These are phyloP conservation scores for Trichophyton schoenleinii DNA, from an alignment of 2,329 filamentous ascomycete species.

Conservation along the genomic window DNA sequence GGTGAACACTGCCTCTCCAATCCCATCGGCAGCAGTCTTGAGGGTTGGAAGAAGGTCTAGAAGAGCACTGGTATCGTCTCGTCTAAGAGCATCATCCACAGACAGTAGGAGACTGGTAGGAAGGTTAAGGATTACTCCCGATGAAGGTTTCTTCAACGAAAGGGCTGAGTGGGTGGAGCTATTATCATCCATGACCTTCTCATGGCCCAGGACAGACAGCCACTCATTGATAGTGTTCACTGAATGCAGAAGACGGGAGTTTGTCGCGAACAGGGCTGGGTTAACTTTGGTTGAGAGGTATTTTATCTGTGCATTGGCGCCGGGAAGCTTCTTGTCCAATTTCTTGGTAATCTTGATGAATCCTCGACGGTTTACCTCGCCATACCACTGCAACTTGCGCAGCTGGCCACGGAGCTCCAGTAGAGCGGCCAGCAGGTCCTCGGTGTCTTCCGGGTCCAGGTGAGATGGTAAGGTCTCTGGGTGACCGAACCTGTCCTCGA, in stretches of 20 bases:
- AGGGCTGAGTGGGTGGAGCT: constrained; percentile 55
- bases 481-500: constrained; percentile 77
- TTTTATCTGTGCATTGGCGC: constrained; percentile 62
- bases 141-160: constrained; percentile 64
- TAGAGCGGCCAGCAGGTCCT: constrained; percentile 81
- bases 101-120: constrained; percentile 41
- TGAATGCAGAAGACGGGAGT: constrained; percentile 44
- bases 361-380: constrained; percentile 85
- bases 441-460: constrained; percentile 75
- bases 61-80: constrained; percentile 30
- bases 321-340: constrained; percentile 82
- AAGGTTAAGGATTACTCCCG: constrained; percentile 63
- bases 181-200: constrained; percentile 62
- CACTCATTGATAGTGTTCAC: constrained; percentile 73
- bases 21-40: constrained; percentile 42
- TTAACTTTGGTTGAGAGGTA: constrained; percentile 90
- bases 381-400: constrained; percentile 92
- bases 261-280: constrained; percentile 74
- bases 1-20: constrained; percentile 55
- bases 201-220: constrained; percentile 69
- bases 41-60: constrained; percentile 45
- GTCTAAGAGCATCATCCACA: constrained; percentile 30
- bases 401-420: constrained; percentile 78
- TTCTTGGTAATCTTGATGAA: constrained; percentile 99
- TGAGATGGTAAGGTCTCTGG: constrained; percentile 55